Percentiles rank a stretch among this genome's conserved stretches.
Evolutionary conservation across 169 alveolate species (phyloP).

Genomic region (Plasmodium cynomolgi): DNA sequence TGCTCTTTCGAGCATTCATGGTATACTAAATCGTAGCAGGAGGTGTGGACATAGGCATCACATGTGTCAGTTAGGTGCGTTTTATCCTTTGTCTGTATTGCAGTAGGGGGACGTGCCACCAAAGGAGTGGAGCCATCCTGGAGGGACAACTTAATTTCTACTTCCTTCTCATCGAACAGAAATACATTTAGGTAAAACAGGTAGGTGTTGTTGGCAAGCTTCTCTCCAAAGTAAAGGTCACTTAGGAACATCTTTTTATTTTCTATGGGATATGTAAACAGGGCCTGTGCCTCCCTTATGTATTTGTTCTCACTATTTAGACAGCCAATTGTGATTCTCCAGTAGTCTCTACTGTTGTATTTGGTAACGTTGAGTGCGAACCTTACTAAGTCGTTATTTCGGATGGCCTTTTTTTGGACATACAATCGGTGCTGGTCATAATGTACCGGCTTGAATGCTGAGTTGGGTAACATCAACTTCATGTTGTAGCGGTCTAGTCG

Average conservation of each 20-base stretch:
- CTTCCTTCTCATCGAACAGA: slow-evolving; percentile 42
- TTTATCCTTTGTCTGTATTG: neutral
- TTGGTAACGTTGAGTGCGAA: slow-evolving; percentile 19
- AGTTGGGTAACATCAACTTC: slow-evolving; percentile 25
- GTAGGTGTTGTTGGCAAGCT: slow-evolving; percentile 1
- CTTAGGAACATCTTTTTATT: slow-evolving; percentile 53
- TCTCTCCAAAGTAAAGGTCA: slow-evolving; percentile 24
- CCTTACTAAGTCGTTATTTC: slow-evolving; percentile 25
- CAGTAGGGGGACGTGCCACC: neutral
- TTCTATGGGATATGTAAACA: slow-evolving; percentile 20
- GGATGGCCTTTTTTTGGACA: slow-evolving; percentile 5
- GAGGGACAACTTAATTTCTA: slow-evolving; percentile 27
- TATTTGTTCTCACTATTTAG: slow-evolving; percentile 13
- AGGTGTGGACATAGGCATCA: slow-evolving; percentile 13
- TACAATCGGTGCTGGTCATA: neutral
- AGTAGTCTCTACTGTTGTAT: slow-evolving; percentile 40
- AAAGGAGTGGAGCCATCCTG: neutral
- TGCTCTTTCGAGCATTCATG: slow-evolving; percentile 29
- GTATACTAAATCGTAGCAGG: slow-evolving; percentile 51
- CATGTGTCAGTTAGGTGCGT: slow-evolving; percentile 25
- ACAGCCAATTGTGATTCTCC: slow-evolving; percentile 18
- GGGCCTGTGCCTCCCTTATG: slow-evolving; percentile 41
- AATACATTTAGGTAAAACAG: slow-evolving; percentile 36
- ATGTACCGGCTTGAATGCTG: slow-evolving; percentile 27
- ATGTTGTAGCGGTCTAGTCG: slow-evolving; percentile 5